A percentile compares a stretch with the other conserved stretches of the same genome.
These are phyloP conservation scores for Areca catechu DNA, from an alignment of 176 grass and related monocot genomes.

Conservation along the genomic window DNA sequence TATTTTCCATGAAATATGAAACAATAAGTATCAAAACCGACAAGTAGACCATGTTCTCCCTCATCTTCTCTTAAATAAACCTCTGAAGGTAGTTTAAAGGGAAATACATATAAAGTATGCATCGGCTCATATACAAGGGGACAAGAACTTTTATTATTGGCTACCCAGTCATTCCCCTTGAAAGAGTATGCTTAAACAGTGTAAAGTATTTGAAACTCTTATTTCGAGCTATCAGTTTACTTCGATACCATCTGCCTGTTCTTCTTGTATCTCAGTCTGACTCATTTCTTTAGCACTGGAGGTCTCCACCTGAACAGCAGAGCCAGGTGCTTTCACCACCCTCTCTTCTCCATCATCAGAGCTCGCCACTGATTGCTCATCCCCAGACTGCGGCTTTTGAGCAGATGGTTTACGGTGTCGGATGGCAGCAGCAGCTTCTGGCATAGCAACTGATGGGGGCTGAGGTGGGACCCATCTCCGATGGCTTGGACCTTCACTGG, in stretches of 20 bases:
- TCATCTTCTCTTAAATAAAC: no score
- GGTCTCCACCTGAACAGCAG: slow-evolving; percentile 20
- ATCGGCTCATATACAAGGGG: no score
- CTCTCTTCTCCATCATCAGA: slow-evolving; percentile 16
- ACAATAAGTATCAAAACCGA: no score
- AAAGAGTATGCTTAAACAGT: no score
- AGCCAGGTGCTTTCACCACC: slow-evolving; percentile 4
- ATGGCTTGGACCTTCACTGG: slow-evolving; percentile 22
- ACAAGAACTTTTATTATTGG: no score
- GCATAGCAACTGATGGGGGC: slow-evolving; percentile 37
- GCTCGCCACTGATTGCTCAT: background rate
- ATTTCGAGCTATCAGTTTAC: no score
- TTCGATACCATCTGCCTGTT: background rate
- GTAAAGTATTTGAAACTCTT: no score
- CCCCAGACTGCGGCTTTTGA: slow-evolving; percentile 26
- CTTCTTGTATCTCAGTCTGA: slow-evolving; percentile 23
- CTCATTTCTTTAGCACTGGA: background rate
- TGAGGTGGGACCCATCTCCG: slow-evolving; percentile 66
- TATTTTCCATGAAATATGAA: no score
- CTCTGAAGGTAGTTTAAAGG: no score
- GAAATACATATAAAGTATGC: no score
- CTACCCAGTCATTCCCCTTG: no score
- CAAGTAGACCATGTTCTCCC: no score
- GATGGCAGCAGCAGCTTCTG: slow-evolving; percentile 59
- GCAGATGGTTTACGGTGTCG: slow-evolving; percentile 36